Evolutionary conservation across 2,329 filamentous ascomycete species (phyloP).

Genomic region (Fusarium sp.): DNA sequence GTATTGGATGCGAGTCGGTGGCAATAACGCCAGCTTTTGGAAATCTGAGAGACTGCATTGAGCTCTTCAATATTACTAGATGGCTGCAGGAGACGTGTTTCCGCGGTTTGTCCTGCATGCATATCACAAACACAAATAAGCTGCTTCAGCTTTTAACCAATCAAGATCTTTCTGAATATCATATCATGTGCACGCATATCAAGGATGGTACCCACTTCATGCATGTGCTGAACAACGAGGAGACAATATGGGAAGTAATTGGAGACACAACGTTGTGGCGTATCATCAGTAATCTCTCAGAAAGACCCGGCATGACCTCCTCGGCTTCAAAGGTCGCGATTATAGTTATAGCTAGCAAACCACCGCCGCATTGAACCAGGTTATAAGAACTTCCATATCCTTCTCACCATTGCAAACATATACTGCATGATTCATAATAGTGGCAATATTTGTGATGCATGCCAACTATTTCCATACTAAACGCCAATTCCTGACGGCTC

Average conservation of each 20-base stretch:
- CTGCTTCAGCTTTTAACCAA: not conserved
- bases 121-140: not conserved
- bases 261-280: too few species aligned
- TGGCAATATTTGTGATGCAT: accelerated
- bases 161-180: accelerated
- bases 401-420: not conserved
- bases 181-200: not conserved
- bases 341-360: too few species aligned
- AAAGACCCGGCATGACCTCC: too few species aligned
- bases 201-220: not conserved
- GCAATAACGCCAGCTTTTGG: not conserved
- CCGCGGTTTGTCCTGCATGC: not conserved
- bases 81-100: not conserved
- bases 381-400: accelerated
- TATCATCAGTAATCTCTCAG: not conserved
- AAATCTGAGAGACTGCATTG: accelerated
- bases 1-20: too few species aligned
- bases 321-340: too few species aligned
- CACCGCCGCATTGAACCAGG: too few species aligned
- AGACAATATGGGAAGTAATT: not conserved
- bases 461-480: not conserved
- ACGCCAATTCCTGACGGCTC: not conserved
- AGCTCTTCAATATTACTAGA: accelerated
- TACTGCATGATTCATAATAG: not conserved
- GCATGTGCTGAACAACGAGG: not conserved